Conservation (phyloP, 2,329 filamentous ascomycete species). For the Ceratocystis papillata region DNA sequence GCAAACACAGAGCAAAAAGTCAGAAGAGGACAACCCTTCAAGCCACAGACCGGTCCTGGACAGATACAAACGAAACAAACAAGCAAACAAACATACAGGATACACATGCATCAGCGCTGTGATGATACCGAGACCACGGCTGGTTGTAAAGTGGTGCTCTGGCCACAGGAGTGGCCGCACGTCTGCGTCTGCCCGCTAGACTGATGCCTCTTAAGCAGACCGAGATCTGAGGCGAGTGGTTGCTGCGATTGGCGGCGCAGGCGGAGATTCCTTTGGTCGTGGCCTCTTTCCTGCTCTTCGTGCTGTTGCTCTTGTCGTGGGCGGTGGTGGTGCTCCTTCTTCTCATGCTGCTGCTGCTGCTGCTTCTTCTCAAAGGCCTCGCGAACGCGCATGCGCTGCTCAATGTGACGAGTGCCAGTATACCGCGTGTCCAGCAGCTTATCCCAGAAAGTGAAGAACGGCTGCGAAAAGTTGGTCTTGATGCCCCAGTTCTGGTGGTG, state of each 20-base stretch:
- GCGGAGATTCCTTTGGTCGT: conserved; percentile 3
- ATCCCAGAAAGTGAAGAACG: conserved; percentile 96
- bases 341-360: conserved; percentile 6
- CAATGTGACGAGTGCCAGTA: conserved; percentile 48
- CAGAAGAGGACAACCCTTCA: conserved; percentile 6
- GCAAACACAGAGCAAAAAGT: conserved; percentile 15
- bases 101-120: not conserved
- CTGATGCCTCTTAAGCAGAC: not conserved
- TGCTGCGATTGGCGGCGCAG: conserved; percentile 1
- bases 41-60: not conserved
- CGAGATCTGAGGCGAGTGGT: not conserved
- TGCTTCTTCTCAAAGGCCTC: conserved; percentile 17
- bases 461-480: conserved; percentile 86
- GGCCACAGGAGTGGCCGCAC: not conserved
- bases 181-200: not conserved
- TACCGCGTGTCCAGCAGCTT: conserved; percentile 70
- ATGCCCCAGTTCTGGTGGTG: conserved; percentile 99
- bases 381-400: conserved; percentile 20
- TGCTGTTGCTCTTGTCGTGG: not conserved
- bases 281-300: not conserved
- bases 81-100: conserved; percentile 1
- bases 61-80: conserved; percentile 18
- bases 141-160: not conserved
- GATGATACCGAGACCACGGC: conserved; percentile 5
- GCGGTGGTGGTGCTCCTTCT: not conserved